A percentile compares a stretch with the other conserved stretches of the same genome.
Evolutionary conservation across 1,139 yeast species (phyloP).

Genomic region (Lodderomyces metapsilosis): DNA sequence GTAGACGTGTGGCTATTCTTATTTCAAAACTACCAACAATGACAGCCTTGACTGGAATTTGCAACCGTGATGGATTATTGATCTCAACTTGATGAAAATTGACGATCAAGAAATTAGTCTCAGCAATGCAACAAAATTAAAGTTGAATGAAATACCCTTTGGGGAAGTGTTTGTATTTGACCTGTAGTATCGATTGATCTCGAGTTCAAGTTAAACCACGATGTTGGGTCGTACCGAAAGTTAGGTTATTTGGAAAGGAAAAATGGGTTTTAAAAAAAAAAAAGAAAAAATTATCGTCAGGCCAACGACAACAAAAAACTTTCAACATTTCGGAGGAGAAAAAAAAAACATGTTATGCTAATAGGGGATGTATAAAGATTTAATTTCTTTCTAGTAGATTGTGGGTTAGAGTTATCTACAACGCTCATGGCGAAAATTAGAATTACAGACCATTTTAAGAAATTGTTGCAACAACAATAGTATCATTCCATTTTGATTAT

Average conservation of each 20-base stretch:
- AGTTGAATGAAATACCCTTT: background rate
- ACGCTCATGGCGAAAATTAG: background rate
- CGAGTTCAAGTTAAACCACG: background rate
- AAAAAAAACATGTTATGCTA: conserved; percentile 5
- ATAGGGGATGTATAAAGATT: background rate
- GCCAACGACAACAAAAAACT: conserved; percentile 8
- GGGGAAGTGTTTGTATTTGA: background rate
- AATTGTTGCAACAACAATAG: background rate
- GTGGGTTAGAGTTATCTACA: background rate
- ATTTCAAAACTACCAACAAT: background rate
- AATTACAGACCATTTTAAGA: background rate
- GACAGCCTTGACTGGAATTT: background rate
- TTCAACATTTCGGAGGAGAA: conserved; percentile 1
- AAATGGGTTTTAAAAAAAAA: too few species aligned
- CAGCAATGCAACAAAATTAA: background rate
- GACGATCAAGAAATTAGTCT: background rate
- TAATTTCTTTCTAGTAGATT: background rate
- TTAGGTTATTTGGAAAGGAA: background rate
- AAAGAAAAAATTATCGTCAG: conserved; percentile 5
- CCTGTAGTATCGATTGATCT: background rate
- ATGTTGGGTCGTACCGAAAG: background rate
- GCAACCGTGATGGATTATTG: background rate
- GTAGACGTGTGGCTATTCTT: background rate
- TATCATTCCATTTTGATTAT: background rate
- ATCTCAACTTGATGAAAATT: background rate